Base-by-base conservation (phyloP, 257 asterid genomes). In the Nyctanthes arbortristis region DNA sequence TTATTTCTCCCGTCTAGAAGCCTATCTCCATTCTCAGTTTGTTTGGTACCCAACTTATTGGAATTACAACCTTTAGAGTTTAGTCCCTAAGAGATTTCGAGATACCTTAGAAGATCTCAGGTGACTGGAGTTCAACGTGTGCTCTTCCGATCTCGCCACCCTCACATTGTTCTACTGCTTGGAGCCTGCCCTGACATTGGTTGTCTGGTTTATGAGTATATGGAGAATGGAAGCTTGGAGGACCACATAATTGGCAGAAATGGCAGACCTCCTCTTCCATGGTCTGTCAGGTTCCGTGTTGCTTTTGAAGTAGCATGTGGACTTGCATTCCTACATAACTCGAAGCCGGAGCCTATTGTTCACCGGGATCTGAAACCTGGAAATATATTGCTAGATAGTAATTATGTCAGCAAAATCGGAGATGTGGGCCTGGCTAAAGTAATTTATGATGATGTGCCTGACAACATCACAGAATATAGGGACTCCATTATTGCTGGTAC, bases 281-380 rank as follows among this genome's bases (percentile, higher is more conserved):
- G 97, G 97, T 87, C 66, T 63, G 35, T 67, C 67, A 86, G 98
- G 59, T 90, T 92, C 80, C 83, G 90, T 39, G 82, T 92, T 76
- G 84, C 87, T 65, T 90, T 86, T 45, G 97, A 92, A 81, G 81
- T 90, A 55, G 97, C 97, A 35, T 85, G 96, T 54, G 98, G 97
- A 32, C 91, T 92, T 67, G 93, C 97, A 71, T 92, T 86, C 76
- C 68, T 92, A 57, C 98, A 92, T 87, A 77, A 87, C 82, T 69
- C 93, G 9, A 89, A 84, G 73, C 91, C 93, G 0, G 96, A 87
- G 71, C 90, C 97, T 33, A 80, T 90, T 76, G 84, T 92, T 71
- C 98, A 92, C 62, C 84, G 98, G 4, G 98, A 92, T 79, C 75
- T 92, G 33, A 92, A 92, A 74, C 98, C 98, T 1, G 98, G 96